Evolutionary conservation across 164 flowering plant genomes (phyloP), one percentile per base, ranked within the genome.

Genomic region (Tinospora cordifolia): DNA sequence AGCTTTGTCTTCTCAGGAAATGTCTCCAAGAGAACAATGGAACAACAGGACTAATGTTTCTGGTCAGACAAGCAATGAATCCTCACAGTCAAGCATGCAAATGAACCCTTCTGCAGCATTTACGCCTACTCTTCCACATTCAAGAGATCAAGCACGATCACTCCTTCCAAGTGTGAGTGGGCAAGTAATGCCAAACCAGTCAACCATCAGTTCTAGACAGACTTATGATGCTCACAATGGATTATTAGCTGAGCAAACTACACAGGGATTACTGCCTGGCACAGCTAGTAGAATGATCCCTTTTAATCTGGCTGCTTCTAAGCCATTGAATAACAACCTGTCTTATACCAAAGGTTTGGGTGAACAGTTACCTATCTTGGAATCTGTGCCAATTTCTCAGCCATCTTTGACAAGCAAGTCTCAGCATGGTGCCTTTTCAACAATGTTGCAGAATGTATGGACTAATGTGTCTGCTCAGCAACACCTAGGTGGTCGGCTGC

Each of bases 131-230:
- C 65, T 71, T 60, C 74, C 83, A 30, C 63, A 72, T 78, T 47
- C 77, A 17, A 77, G 82, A 78, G 79, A 78, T 75, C 86, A 75
- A 58, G 72, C 74, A 71, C 87, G 82, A 27, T 88, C 83, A 76
- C 82, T 74, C 3, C 65, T 71, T 51, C 34, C 77, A 72, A 69
- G 60, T 67, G 68, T 66, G 66, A 75, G 81, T 79, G 82, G 79
- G 54, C 78, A 79, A 72, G 73, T 24, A 66, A 57, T 69, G 22
- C 36, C 64, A 7, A 78, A 78, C 75, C 83, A 74, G 30, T 69
- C 85, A 68, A 68, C 70, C 49, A 76, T 75, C 49, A 22, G 72
- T 22, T 47, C 84, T 72, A 83, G 41, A 54, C 79, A 78, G 72
- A 44, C 68, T 9, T 72, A 65, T 62, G 80, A 66, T 47, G 71